phyloP scores from a whole-genome alignment of 1,284 basidiomycete genomes.

The Hemileia vastatrix region DNA sequence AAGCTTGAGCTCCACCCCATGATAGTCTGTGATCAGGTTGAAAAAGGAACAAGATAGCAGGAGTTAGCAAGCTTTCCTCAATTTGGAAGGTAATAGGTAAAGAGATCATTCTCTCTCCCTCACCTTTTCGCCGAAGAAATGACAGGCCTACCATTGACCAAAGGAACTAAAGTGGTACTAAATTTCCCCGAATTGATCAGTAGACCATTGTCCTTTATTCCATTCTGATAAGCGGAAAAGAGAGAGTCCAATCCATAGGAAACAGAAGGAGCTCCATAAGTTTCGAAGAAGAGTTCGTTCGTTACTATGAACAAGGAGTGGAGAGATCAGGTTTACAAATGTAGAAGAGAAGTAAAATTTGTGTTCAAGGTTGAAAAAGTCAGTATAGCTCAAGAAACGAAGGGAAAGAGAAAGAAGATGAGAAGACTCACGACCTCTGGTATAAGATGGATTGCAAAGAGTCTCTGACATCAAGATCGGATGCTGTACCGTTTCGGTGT shows the following conservation, averaged over 20 bases:
- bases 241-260: conserved; percentile 82
- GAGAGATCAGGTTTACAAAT: neutral
- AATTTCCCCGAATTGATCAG: conserved; percentile 73
- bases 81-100: too few relatives aligned
- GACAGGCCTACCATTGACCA: conserved; percentile 66
- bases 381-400: conserved; percentile 22
- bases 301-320: conserved; percentile 54
- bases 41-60: too few relatives aligned
- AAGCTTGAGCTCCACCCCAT: conserved; percentile 81
- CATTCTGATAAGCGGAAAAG: conserved; percentile 66
- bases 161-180: conserved; percentile 75
- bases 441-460: conserved; percentile 77
- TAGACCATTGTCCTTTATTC: conserved; percentile 59
- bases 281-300: conserved; percentile 92
- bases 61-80: too few relatives aligned
- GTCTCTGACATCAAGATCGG: conserved; percentile 90
- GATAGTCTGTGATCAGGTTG: conserved; percentile 74
- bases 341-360: too few relatives aligned
- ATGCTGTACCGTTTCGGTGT: conserved; percentile 68
- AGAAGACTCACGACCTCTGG: conserved; percentile 59
- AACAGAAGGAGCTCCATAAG: conserved; percentile 75
- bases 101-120: too few relatives aligned
- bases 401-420: conserved; percentile 7
- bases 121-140: conserved; percentile 67
- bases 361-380: conserved; percentile 23